phyloP scores from a whole-genome alignment of 805 yeast species.

The Ogataea degrootiae region DNA sequence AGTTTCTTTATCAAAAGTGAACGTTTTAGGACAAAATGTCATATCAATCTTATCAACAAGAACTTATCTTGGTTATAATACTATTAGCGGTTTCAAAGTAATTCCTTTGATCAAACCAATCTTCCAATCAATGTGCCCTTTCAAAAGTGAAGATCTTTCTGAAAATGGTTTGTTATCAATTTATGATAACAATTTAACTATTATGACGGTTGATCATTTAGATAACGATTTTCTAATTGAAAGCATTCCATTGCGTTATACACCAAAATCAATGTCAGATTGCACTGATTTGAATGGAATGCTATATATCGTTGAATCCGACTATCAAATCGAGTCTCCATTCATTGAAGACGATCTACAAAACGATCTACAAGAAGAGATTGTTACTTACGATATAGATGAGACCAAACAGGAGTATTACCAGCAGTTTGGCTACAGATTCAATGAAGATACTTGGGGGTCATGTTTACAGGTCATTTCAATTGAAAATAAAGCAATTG shows the following conservation, averaged over 20 bases:
- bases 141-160: constrained; percentile 57
- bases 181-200: constrained; percentile 44
- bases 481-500: constrained; percentile 27
- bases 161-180: constrained; percentile 63
- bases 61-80: constrained; percentile 50
- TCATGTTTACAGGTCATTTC: constrained; percentile 52
- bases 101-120: constrained; percentile 43
- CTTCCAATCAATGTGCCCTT: constrained; percentile 44
- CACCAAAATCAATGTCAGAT: constrained; percentile 43
- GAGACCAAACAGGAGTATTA: constrained; percentile 32
- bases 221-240: constrained; percentile 31
- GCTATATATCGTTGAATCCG: constrained; percentile 43
- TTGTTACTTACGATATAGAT: constrained; percentile 19
- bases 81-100: constrained; percentile 32
- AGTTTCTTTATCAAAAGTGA: constrained; percentile 43
- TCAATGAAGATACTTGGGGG: constrained; percentile 35
- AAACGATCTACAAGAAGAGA: constrained; percentile 16
- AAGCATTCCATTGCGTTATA: constrained; percentile 40
- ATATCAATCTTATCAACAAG: constrained; percentile 49
- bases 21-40: constrained; percentile 27
- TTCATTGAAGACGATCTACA: constrained; percentile 12
- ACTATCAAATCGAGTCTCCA: constrained; percentile 34
- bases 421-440: constrained; percentile 43
- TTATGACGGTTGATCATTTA: constrained; percentile 47
- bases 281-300: constrained; percentile 20